Percentiles rank a stretch among this genome's conserved stretches.
These are phyloP conservation scores for Coprinopsis cinerea DNA, from an alignment of 768 basidiomycete genomes.

Conservation along the genomic window DNA sequence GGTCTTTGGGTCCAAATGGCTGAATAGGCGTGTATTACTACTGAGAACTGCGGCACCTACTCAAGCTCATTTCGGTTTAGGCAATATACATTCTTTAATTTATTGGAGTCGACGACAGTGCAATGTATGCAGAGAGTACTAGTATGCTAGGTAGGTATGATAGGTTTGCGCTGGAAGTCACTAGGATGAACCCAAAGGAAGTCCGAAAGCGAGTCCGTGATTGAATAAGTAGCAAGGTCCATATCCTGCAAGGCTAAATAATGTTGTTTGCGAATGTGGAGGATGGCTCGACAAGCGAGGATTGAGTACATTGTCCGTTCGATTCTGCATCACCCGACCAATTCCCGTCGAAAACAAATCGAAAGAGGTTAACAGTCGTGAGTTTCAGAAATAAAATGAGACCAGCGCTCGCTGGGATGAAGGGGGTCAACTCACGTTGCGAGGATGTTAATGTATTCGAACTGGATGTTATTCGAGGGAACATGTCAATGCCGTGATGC, in stretches of 20 bases:
- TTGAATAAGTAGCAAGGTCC: too few relatives aligned
- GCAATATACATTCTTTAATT: neutral
- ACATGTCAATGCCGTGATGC: neutral
- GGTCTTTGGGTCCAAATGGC: slow-evolving; percentile 42
- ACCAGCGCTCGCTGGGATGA: neutral
- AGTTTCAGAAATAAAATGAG: neutral
- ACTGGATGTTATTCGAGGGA: neutral
- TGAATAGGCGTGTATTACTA: neutral
- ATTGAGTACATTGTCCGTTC: neutral
- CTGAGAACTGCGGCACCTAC: neutral
- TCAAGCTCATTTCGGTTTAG: neutral
- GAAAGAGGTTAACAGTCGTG: neutral
- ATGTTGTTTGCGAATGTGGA: neutral
- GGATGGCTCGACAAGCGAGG: neutral
- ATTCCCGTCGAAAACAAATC: too few relatives aligned
- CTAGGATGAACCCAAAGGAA: too few relatives aligned
- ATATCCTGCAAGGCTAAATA: too few relatives aligned
- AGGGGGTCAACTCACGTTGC: neutral
- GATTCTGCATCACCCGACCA: too few relatives aligned
- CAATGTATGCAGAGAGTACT: too few relatives aligned
- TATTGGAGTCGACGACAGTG: too few relatives aligned
- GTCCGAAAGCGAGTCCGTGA: too few relatives aligned
- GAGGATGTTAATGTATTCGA: neutral
- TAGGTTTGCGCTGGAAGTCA: too few relatives aligned
- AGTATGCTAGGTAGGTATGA: too few relatives aligned